phyloP scores from a whole-genome alignment of 2,329 filamentous ascomycete species.

The Hypoxylon sp. region DNA sequence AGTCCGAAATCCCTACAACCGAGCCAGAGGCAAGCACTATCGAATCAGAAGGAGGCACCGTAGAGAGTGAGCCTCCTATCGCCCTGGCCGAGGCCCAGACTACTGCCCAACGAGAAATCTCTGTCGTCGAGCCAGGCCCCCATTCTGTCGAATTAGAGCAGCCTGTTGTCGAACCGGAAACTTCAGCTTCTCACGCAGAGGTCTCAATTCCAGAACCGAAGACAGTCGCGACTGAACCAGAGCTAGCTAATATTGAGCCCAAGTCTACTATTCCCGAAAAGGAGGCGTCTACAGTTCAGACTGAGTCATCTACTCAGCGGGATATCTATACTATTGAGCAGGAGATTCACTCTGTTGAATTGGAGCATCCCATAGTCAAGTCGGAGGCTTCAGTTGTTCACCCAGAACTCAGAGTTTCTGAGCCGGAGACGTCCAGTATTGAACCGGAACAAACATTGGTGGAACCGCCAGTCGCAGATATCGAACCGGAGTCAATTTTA shows the following conservation, averaged over 20 bases:
- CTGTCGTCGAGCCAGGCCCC: not conserved
- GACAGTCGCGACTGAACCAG: not conserved
- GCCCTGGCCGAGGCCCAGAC: not conserved
- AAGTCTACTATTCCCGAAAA: not conserved
- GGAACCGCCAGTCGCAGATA: not conserved
- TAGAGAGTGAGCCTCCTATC: not conserved
- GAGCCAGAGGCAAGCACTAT: not conserved
- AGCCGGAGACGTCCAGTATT: not conserved
- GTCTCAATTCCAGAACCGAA: not conserved
- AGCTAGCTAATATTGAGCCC: not conserved
- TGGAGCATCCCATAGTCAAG: not conserved
- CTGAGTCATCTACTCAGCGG: not conserved
- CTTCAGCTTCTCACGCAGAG: not conserved
- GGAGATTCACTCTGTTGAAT: not conserved
- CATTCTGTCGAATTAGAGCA: constrained; percentile 1
- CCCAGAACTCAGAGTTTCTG: not conserved
- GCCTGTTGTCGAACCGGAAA: not conserved
- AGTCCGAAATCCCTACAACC: no score
- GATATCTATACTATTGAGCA: not conserved
- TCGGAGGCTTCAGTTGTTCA: not conserved
- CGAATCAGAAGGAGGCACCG: not conserved
- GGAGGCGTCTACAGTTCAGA: not conserved
- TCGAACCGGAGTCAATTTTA: not conserved
- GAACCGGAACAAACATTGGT: not conserved
- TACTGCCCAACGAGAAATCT: not conserved